Conservation (phyloP, 2,329 filamentous ascomycete species). For the Pseudogymnoascus sp. region DNA sequence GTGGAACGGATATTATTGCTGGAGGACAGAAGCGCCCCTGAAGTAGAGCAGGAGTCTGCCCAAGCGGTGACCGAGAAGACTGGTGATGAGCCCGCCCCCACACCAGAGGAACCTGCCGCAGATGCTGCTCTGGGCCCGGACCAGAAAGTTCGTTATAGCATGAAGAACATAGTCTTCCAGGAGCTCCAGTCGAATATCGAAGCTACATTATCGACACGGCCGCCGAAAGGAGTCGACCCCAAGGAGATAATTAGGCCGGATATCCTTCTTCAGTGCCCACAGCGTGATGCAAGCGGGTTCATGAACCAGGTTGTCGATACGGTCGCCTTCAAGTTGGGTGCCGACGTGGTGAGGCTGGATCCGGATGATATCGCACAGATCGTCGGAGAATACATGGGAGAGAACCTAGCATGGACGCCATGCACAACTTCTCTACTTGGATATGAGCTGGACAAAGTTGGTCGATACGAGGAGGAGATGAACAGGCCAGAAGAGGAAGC, state of each 20-base stretch:
- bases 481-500: conserved; percentile 41
- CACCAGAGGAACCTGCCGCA: not conserved
- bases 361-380: conserved; percentile 64
- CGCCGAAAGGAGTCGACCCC: conserved; percentile 32
- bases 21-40: not conserved
- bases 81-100: not conserved
- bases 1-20: not conserved
- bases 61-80: not conserved
- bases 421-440: conserved; percentile 47
- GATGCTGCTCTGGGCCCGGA: not conserved
- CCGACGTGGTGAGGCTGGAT: conserved; percentile 61
- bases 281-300: conserved; percentile 44
- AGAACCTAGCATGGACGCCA: conserved; percentile 40
- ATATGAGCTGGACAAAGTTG: conserved; percentile 48
- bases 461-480: conserved; percentile 44
- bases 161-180: not conserved
- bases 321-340: conserved; percentile 51
- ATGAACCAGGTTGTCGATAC: conserved; percentile 56
- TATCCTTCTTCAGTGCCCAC: conserved; percentile 51
- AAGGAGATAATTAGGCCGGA: conserved; percentile 43
- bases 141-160: not conserved
- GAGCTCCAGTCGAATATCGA: not conserved
- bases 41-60: not conserved
- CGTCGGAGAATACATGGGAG: conserved; percentile 61
- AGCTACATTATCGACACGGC: conserved; percentile 22